Conservation (phyloP, 2,329 filamentous ascomycete genomes). For the Coniosporium tulheliwenetii region DNA sequence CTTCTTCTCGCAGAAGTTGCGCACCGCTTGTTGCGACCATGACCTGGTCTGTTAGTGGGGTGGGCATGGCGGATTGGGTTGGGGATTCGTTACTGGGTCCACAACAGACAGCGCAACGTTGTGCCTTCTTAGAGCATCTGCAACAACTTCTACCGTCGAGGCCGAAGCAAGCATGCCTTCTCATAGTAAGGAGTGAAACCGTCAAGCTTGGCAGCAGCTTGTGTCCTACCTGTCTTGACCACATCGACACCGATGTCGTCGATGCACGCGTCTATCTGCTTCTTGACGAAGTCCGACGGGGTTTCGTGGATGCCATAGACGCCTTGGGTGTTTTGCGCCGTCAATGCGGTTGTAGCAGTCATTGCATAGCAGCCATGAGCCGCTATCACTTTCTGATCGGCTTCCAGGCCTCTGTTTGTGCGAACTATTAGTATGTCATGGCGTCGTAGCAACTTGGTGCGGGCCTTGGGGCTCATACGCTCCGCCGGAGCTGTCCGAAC, state of each 20-base stretch:
- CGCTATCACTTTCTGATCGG: conserved; percentile 86
- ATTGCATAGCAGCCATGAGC: conserved; percentile 91
- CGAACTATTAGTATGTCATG: conserved; percentile 1
- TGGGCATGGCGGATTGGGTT: not conserved
- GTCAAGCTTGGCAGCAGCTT: conserved; percentile 1
- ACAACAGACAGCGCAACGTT: conserved; percentile 46
- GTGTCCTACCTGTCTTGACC: conserved; percentile 64
- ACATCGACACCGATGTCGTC: conserved; percentile 79
- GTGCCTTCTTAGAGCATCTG: conserved; percentile 44
- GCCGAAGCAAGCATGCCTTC: conserved; percentile 73
- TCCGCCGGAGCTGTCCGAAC: conserved; percentile 81
- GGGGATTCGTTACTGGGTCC: conserved; percentile 47
- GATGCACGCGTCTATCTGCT: conserved; percentile 74
- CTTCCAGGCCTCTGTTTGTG: conserved; percentile 63
- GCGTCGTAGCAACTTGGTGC: conserved; percentile 1
- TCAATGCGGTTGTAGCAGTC: conserved; percentile 87
- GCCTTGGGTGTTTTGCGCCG: conserved; percentile 85
- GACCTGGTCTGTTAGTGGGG: conserved; percentile 39
- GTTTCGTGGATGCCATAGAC: conserved; percentile 69
- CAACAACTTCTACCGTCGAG: conserved; percentile 53
- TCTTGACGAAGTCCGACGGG: conserved; percentile 62
- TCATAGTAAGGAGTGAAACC: conserved; percentile 1
- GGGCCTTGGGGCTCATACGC: conserved; percentile 55
- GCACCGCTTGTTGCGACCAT: conserved; percentile 82
- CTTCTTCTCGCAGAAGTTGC: conserved; percentile 47